Base-by-base conservation (phyloP, 441 rosid genomes). In the Populus hybrid region DNA sequence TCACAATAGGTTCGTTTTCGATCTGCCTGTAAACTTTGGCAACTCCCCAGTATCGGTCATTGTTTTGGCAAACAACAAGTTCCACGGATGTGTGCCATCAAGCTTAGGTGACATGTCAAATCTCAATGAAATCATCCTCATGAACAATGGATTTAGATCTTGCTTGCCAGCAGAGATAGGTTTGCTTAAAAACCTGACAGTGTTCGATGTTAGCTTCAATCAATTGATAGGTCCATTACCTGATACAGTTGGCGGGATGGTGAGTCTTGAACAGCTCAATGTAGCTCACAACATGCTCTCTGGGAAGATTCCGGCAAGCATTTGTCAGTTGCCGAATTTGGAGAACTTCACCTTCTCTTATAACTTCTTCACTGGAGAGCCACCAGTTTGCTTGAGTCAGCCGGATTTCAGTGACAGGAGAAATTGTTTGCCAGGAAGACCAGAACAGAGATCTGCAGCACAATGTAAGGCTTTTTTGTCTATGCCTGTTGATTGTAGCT, bases 1-100 rank as follows among this genome's bases (percentile, higher is more conserved):
- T 78, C 88, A 89, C 84, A 95, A 95, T 80, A 91, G 98, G 77
- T 93, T 95, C 86, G 88, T 82, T 69, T 95, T 95, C 74, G 82
- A 93, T 77, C 79, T 95, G 20, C 99, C 99, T 1, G 90, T 88
- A 45, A 95, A 93, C 74, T 86, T 95, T 2, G 97, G 99, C 0
- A 93, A 91, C 87, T 95, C 99, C 5, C 99, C 99, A 2, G 97
- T 93, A 45, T 95, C 99, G 4, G 98, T 93, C 59, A 90, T 95
- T 20, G 98, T 92, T 28, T 83, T 95, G 45, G 97, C 96, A 29
- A 88, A 92, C 84, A 95, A 95, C 77, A 89, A 84, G 14, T 95
- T 95, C 83, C 93, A 88, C 63, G 99, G 98, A 11, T 95, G 99
- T 45, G 85, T 93, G 5, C 99, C 97, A 26, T 75, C 97, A 9